Percentiles rank a stretch among this genome's conserved stretches.
phyloP scores from a whole-genome alignment of 1,284 basidiomycete genomes.

The Ustilago cynodontis region DNA sequence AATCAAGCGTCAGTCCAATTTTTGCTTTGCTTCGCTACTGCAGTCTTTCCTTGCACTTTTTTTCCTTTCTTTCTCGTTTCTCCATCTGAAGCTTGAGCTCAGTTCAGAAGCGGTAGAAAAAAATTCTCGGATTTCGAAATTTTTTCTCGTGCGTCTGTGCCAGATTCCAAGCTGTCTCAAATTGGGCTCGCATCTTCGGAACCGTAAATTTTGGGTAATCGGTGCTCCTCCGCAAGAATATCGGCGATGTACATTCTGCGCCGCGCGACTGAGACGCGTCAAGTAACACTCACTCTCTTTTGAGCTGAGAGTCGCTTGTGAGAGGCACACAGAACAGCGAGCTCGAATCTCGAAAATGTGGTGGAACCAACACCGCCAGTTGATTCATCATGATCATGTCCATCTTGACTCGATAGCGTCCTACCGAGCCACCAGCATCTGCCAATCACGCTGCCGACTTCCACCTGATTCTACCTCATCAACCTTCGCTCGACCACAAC shows the following conservation, averaged over 20 bases:
- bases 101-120: conserved; percentile 24
- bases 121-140: conserved; percentile 50
- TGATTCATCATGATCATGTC: neutral
- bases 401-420: conserved; percentile 1
- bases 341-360: conserved; percentile 16
- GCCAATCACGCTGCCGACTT: neutral
- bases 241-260: conserved; percentile 31
- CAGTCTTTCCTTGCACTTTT: conserved; percentile 12
- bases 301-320: neutral
- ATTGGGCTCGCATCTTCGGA: neutral
- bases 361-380: conserved; percentile 28
- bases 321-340: neutral
- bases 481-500: neutral
- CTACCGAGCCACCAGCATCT: conserved; percentile 8
- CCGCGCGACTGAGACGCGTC: conserved; percentile 49
- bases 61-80: conserved; percentile 13
- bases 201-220: neutral
- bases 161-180: conserved; percentile 17
- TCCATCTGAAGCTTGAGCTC: conserved; percentile 11
- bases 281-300: conserved; percentile 30
- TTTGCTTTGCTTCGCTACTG: neutral
- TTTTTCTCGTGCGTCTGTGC: conserved; percentile 46
- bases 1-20: conserved; percentile 8
- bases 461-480: neutral
- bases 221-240: neutral